These are phyloP conservation scores for Aspergillus amoenus DNA, from an alignment of 2,329 filamentous ascomycete genomes.

Conservation along the genomic window DNA sequence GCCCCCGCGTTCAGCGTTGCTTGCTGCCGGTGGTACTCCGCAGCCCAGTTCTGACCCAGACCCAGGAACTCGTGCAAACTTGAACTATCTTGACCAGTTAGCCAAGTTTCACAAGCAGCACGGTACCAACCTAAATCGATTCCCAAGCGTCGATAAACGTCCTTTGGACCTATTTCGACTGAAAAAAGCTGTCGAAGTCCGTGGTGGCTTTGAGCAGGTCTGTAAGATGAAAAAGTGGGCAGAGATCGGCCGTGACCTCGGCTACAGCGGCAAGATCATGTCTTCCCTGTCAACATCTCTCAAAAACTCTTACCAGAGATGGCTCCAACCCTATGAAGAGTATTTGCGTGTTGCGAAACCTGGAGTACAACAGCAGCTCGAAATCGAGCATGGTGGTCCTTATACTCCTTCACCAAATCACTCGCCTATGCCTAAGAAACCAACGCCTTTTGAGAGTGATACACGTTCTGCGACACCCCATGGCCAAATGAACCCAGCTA, in stretches of 20 bases:
- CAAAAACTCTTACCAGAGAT: conserved; percentile 97
- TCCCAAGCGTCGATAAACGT: conserved; percentile 96
- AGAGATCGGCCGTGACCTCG: conserved; percentile 92
- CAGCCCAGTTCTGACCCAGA: conserved; percentile 40
- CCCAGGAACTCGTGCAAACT: conserved; percentile 85
- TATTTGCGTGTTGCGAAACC: conserved; percentile 89
- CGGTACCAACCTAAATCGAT: conserved; percentile 87
- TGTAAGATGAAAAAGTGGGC: conserved; percentile 99
- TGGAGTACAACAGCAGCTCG: conserved; percentile 92
- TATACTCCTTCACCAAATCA: conserved; percentile 75
- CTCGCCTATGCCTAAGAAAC: conserved; percentile 65
- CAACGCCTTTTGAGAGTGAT: conserved; percentile 35
- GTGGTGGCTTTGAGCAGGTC: conserved; percentile 92
- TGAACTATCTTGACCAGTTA: conserved; percentile 93
- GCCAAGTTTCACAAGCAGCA: conserved; percentile 97
- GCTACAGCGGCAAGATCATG: conserved; percentile 99
- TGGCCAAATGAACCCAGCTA: conserved; percentile 66
- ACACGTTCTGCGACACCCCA: conserved; percentile 53
- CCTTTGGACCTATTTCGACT: conserved; percentile 92
- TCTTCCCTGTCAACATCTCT: conserved; percentile 95
- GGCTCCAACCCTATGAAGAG: conserved; percentile 95
- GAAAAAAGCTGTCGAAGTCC: conserved; percentile 93
- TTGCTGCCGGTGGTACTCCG: conserved; percentile 30
- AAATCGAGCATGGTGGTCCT: conserved; percentile 88
- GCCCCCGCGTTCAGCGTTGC: conserved; percentile 30